Evolutionary conservation across 257 asterid species (phyloP), one percentile per base, ranked within the genome.

Genomic region (Scutellaria galericulata): DNA sequence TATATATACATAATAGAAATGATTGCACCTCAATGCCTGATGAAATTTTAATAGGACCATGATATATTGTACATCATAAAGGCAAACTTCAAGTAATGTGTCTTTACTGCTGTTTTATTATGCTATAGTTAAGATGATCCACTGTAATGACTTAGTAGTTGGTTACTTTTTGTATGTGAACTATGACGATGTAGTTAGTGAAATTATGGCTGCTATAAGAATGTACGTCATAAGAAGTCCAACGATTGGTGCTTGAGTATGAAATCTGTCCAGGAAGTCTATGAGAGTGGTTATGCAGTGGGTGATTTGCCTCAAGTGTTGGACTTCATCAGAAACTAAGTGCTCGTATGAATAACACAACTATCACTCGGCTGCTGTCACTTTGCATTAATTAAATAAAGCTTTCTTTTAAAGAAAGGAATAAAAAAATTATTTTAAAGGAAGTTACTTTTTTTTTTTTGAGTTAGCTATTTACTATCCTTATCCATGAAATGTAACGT

Each of bases 201-300:
- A 41, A 72, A 40, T 9, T 64, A n/a, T 14, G 46, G 45, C 31
- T 54, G 9, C 61, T 37, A 35, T n/a, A 44, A 59, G 20, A 60
- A 20, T 15, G 50, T 20, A 60, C 37, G 8, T 73, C 77, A 40
- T 14, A 63, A n/a, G 44, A 72, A 24, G 77, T 55, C 64, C 50
- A 64, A 45, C 11, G 51, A 15, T 6, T 75, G 75, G 53, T 41
- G 66, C 60, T 63, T 22, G 41, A 22, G 41, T 44, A 24, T 64
- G 48, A 52, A 27, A 27, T 22, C 15, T 13, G 41, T 22, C 57
- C 55, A 58, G 73, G 31, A 51, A 66, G 41, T 58, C 44, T 39
- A 24, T 24, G 27, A 31, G 37, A 31, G 37, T 31, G 37, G 37
- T 53, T 46, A 64, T 42, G 39, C 66, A 44, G 8, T 2, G 14